Base-by-base conservation (phyloP, 805 yeast genomes). In the Candida pseudofarinosa region DNA sequence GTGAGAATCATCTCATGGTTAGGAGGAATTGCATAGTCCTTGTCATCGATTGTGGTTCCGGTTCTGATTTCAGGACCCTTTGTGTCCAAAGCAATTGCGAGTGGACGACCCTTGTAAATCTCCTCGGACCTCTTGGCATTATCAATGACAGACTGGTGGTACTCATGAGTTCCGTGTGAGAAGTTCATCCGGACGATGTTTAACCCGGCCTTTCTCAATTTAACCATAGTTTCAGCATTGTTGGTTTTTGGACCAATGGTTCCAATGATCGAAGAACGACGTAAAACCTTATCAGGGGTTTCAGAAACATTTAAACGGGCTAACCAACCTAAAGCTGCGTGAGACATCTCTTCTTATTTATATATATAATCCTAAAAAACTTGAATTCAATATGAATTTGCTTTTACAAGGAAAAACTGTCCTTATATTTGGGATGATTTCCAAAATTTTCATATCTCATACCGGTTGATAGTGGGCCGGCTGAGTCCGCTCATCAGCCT, bases 21-120 rank as follows among this genome's bases (percentile, higher is more conserved):
- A 48, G 93, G 78, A 36, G 78, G 70, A 60, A 93, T 85, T 61
- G 96, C 85, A 72, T 71, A 88, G 65, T 93, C 99, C 48, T 71
- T 69, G 46, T 80, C 86, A 60, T 78, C 87, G 51, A 71, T 67
- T 58, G 99, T 93, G 69, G 89, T 82, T 71, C 99, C 99, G 46
- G 99, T 91, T 81, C 99, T 88, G 76, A 93, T 93, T 76, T 93
- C 99, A 51, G 99, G 99, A 58, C 99, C 99, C 81, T 93, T 93
- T 69, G 98, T 93, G 71, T 93, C 99, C 59, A 93, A 82, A 53
- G 99, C 99, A 71, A 93, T 90, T 49, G 97, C 98, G 61, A 93
- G 79, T 43, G 98, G 99, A 76, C 98, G 88, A 63, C 98, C 97
- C 54, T 86, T 81, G 71, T 84, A 89, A 44, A 85, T 67, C 69